Conservation (phyloP, 805 yeast genomes). For the Wickerhamiella allomyrinae region DNA sequence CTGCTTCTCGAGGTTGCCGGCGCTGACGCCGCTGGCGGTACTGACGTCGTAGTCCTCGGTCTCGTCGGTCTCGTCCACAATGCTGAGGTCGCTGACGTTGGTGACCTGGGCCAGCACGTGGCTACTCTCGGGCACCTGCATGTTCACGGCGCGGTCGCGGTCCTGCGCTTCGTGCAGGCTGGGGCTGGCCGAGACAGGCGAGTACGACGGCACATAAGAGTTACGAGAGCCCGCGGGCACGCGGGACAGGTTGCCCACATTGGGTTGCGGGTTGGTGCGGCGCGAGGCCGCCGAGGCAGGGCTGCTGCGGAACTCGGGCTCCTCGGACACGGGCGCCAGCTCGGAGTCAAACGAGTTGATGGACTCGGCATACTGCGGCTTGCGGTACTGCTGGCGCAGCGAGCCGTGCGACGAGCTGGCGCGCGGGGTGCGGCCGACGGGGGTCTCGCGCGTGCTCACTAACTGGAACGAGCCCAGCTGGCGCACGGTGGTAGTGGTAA, state of each 20-base stretch:
- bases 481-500: constrained; percentile 26
- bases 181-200: background rate
- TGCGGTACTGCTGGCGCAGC: constrained; percentile 1
- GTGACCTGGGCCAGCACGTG: background rate
- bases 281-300: background rate
- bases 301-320: constrained; percentile 6
- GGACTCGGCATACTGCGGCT: constrained; percentile 5
- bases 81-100: background rate
- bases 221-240: background rate
- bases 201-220: background rate
- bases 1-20: background rate
- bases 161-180: background rate
- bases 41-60: background rate
- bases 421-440: constrained; percentile 7
- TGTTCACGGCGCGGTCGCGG: background rate
- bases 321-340: constrained; percentile 15
- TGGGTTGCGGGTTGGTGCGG: background rate
- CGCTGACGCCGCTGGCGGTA: background rate
- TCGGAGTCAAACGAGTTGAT: constrained; percentile 14
- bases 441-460: constrained; percentile 21
- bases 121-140: background rate
- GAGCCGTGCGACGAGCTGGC: background rate
- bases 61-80: background rate
- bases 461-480: constrained; percentile 26
- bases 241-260: background rate